Evolutionary conservation across 495 filamentous ascomycete species (phyloP).

Genomic region (Aspergillus biplanus): DNA sequence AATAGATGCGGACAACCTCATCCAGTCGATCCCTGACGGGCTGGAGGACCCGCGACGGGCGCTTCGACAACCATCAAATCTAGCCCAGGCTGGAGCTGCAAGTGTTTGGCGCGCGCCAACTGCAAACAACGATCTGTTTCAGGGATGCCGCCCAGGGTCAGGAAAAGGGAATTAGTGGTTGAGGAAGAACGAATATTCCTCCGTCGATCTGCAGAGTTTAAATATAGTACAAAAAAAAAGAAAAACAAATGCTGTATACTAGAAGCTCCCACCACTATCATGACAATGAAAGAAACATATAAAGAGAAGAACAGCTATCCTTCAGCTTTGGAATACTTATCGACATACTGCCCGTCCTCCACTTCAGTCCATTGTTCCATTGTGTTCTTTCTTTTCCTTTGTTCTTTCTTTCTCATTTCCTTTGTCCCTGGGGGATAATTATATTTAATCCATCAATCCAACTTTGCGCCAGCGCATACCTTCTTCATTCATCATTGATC

Average conservation of each 20-base stretch:
- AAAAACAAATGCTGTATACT: too few species aligned
- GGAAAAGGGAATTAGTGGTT: background rate
- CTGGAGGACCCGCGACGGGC: constrained; percentile 16
- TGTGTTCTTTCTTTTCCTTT: constrained; percentile 18
- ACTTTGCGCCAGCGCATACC: constrained; percentile 21
- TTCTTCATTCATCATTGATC: background rate
- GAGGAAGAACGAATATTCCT: background rate
- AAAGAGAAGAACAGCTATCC: background rate
- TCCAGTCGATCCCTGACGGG: constrained; percentile 3
- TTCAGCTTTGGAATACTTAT: too few species aligned
- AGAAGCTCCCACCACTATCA: too few species aligned
- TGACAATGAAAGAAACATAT: background rate
- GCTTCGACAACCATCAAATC: constrained; percentile 17
- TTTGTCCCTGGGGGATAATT: background rate
- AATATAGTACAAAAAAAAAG: too few species aligned
- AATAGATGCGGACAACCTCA: constrained; percentile 1
- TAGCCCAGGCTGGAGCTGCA: constrained; percentile 2
- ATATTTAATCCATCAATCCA: background rate
- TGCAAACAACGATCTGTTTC: constrained; percentile 17
- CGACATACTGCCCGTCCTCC: too few species aligned
- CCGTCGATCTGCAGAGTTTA: background rate
- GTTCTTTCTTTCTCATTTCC: constrained; percentile 17
- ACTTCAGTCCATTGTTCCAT: constrained; percentile 21
- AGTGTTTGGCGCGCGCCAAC: constrained; percentile 19
- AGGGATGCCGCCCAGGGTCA: background rate